A percentile compares a stretch with the other conserved stretches of the same genome.
Evolutionary conservation across 2,329 filamentous ascomycete genomes (phyloP).

Genomic region (Aureobasidium sp.): DNA sequence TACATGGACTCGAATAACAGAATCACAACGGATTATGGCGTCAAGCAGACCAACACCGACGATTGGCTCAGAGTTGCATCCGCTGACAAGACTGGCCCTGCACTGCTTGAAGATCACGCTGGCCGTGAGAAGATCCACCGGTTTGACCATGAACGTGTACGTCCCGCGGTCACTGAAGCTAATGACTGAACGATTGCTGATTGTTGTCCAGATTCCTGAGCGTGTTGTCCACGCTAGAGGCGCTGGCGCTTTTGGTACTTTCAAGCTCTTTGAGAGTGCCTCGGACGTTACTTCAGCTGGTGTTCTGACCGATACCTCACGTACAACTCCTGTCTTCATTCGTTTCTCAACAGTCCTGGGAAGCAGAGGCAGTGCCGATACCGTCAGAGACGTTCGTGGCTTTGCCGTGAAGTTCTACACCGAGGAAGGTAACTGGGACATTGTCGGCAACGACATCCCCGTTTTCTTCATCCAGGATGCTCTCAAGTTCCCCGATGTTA

Average conservation of each 20-base stretch:
- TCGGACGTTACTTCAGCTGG: slow-evolving; percentile 56
- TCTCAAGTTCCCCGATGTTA: slow-evolving; percentile 65
- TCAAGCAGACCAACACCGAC: slow-evolving; percentile 65
- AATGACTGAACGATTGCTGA: slow-evolving; percentile 37
- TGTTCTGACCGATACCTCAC: slow-evolving; percentile 60
- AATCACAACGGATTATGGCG: slow-evolving; percentile 71
- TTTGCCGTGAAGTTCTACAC: slow-evolving; percentile 77
- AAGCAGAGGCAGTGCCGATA: slow-evolving; percentile 69
- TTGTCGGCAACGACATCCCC: slow-evolving; percentile 61
- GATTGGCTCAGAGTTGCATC: slow-evolving; percentile 65
- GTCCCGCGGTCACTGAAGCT: neutral
- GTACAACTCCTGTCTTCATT: slow-evolving; percentile 60
- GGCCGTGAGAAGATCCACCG: slow-evolving; percentile 68
- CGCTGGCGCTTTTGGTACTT: slow-evolving; percentile 58
- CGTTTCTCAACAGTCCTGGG: slow-evolving; percentile 75
- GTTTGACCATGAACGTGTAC: slow-evolving; percentile 70
- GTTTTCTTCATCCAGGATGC: slow-evolving; percentile 72
- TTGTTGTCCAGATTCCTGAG: slow-evolving; percentile 58
- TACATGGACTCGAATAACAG: slow-evolving; percentile 47
- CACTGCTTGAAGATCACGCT: slow-evolving; percentile 64
- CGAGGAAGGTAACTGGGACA: slow-evolving; percentile 67
- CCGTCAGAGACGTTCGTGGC: slow-evolving; percentile 73
- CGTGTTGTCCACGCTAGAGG: slow-evolving; percentile 62
- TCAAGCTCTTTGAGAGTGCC: slow-evolving; percentile 58
- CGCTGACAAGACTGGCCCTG: slow-evolving; percentile 58